Percentiles rank a stretch among this genome's conserved stretches.
phyloP scores from a whole-genome alignment of 2,329 filamentous ascomycete species.

The Apiospora saccharicola region DNA sequence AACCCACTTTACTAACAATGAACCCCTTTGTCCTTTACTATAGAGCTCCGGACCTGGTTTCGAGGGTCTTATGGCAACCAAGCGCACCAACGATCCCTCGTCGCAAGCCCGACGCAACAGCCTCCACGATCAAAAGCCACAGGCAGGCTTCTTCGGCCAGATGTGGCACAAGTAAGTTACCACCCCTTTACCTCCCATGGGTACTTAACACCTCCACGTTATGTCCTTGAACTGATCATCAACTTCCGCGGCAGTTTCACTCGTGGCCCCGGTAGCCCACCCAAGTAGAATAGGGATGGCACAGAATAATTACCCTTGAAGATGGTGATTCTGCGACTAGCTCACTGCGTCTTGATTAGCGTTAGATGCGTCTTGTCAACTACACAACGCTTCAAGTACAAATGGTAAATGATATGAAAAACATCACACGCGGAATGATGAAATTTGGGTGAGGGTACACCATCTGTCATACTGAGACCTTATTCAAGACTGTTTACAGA shows the following conservation, averaged over 20 bases:
- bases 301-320: not conserved
- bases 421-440: too few relatives aligned
- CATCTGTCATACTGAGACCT: not conserved
- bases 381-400: not conserved
- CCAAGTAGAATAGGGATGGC: constrained; percentile 33
- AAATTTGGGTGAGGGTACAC: not conserved
- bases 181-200: not conserved
- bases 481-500: not conserved
- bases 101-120: constrained; percentile 59
- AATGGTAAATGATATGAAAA: not conserved
- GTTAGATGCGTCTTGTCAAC: not conserved
- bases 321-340: not conserved
- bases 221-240: not conserved
- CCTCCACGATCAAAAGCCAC: constrained; percentile 60
- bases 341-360: not conserved
- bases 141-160: constrained; percentile 58
- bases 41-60: constrained; percentile 58
- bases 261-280: constrained; percentile 37
- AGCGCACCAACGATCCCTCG: constrained; percentile 53
- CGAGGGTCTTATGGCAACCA: constrained; percentile 59
- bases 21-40: not conserved
- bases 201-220: not conserved
- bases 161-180: constrained; percentile 64
- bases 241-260: constrained; percentile 35
- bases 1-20: not conserved